These are phyloP conservation scores for Podaxis mareebaensis DNA, from an alignment of 768 basidiomycete genomes.

Conservation along the genomic window DNA sequence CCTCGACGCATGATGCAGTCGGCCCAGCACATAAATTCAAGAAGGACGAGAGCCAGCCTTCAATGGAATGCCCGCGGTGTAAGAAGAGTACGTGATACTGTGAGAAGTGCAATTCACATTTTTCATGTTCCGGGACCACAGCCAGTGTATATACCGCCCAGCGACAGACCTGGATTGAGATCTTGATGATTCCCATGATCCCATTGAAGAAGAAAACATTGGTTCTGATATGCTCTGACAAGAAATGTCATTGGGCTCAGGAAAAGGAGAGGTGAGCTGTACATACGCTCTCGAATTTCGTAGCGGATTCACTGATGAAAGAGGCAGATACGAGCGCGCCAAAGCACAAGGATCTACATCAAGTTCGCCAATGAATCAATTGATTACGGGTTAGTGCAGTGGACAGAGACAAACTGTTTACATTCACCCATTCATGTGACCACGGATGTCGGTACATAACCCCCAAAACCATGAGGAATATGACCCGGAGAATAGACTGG, in stretches of 20 bases:
- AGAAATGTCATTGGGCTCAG: neutral
- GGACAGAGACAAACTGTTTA: no score
- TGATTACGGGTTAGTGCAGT: no score
- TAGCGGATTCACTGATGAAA: no score
- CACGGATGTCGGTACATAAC: no score
- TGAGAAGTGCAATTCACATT: no score
- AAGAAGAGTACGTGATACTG: neutral
- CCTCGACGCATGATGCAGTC: neutral
- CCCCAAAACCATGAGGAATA: no score
- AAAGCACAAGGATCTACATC: no score
- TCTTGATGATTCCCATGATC: neutral
- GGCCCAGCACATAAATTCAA: neutral
- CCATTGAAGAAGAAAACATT: neutral
- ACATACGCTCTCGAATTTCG: neutral
- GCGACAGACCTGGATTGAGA: neutral
- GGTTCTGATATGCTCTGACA: neutral
- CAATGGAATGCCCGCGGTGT: neutral
- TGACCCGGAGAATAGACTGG: no score
- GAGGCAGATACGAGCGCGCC: no score
- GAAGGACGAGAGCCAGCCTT: neutral
- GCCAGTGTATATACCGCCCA: neutral
- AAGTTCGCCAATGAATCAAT: no score
- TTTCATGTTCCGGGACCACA: neutral
- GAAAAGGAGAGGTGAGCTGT: neutral
- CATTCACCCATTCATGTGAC: no score